These are phyloP conservation scores for Flaveria bidentis DNA, from an alignment of 129 eudicot species.

Conservation along the genomic window DNA sequence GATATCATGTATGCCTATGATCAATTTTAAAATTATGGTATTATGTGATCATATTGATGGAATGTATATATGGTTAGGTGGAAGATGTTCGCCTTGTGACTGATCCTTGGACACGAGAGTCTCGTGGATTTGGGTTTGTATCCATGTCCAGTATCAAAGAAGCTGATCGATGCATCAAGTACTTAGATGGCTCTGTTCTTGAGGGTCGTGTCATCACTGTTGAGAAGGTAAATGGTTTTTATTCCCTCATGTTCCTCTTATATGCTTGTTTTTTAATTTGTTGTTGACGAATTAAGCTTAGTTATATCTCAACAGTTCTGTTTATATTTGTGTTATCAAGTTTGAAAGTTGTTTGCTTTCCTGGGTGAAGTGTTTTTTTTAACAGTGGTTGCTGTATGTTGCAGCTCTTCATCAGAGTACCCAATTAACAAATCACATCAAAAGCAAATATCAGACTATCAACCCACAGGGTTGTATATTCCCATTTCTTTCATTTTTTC, in stretches of 20 bases:
- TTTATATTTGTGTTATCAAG: constrained; percentile 20
- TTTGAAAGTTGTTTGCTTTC: constrained; percentile 50
- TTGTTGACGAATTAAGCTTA: not conserved
- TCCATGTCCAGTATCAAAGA: constrained; percentile 78
- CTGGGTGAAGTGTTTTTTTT: constrained; percentile 61
- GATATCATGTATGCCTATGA: not conserved
- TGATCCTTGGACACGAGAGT: constrained; percentile 88
- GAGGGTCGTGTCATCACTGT: constrained; percentile 93
- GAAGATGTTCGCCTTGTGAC: constrained; percentile 83
- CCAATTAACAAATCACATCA: constrained; percentile 76
- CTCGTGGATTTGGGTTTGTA: constrained; percentile 94
- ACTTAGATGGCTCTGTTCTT: constrained; percentile 77
- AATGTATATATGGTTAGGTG: constrained; percentile 45
- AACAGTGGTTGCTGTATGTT: constrained; percentile 80
- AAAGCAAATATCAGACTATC: constrained; percentile 79
- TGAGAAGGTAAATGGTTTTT: constrained; percentile 70
- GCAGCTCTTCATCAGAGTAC: constrained; percentile 90
- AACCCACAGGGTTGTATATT: constrained; percentile 97
- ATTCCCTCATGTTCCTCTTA: not conserved
- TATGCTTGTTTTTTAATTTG: not conserved
- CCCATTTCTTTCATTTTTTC: constrained; percentile 51
- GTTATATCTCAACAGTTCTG: not conserved
- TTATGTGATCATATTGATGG: not conserved
- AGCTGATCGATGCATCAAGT: constrained; percentile 80
- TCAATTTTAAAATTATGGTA: not conserved